phyloP scores from a whole-genome alignment of 345 rosid genomes.

The Odontarrhena argentea region DNA sequence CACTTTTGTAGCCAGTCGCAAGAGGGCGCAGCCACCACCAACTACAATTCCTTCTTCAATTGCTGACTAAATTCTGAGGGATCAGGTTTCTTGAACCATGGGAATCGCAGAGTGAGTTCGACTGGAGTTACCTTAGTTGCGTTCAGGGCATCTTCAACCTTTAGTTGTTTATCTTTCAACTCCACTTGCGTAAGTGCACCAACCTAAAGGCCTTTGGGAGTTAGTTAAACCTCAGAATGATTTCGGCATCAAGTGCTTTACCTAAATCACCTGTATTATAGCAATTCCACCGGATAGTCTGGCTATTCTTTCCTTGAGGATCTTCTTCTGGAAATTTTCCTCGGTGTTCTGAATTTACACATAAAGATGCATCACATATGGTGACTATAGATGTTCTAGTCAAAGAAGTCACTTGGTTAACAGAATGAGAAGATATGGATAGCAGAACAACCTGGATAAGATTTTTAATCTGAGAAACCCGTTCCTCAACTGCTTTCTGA shows the following conservation, averaged over 20 bases:
- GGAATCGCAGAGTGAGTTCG: conserved; percentile 20
- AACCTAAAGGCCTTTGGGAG: conserved; percentile 48
- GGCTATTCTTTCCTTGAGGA: conserved; percentile 83
- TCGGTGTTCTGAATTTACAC: conserved; percentile 62
- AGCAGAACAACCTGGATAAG: conserved; percentile 64
- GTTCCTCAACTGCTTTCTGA: conserved; percentile 61
- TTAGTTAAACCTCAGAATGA: conserved; percentile 27
- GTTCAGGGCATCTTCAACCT: conserved; percentile 88
- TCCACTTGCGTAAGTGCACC: conserved; percentile 95
- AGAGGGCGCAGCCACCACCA: conserved; percentile 88
- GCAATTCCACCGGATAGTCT: conserved; percentile 87
- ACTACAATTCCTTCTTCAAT: conserved; percentile 94
- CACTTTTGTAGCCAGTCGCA: conserved; percentile 73
- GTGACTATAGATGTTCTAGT: background rate
- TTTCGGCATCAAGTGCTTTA: conserved; percentile 28
- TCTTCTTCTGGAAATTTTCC: conserved; percentile 71
- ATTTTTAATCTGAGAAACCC: conserved; percentile 69
- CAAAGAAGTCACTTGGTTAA: background rate
- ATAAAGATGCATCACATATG: conserved; percentile 11
- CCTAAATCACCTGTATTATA: conserved; percentile 64
- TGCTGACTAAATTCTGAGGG: conserved; percentile 63
- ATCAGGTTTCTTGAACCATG: conserved; percentile 37
- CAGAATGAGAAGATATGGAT: conserved; percentile 10
- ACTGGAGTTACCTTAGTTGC: conserved; percentile 76
- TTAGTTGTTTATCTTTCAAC: conserved; percentile 85